Evolutionary conservation across 1,284 basidiomycete species (phyloP).

Genomic region (Xerocomus amazonicus): DNA sequence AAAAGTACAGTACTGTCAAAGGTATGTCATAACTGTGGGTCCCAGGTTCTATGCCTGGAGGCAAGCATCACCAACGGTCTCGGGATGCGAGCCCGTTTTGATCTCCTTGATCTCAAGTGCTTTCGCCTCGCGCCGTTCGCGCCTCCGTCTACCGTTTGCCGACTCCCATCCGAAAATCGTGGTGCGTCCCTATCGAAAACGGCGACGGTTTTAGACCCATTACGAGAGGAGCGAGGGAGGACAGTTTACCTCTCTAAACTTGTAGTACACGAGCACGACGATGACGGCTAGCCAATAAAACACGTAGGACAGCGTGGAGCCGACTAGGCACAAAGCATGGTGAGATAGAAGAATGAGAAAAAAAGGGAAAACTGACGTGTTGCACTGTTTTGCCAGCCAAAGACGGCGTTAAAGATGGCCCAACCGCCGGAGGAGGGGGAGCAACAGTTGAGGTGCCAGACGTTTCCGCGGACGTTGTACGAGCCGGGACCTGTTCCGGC

Average conservation of each 20-base stretch:
- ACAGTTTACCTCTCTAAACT: slow-evolving; percentile 53
- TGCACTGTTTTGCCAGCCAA: slow-evolving; percentile 76
- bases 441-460: slow-evolving; percentile 88
- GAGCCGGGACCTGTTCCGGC: slow-evolving; percentile 80
- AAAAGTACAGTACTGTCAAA: too few species aligned
- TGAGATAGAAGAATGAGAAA: slow-evolving; percentile 3
- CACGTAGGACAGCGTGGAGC: slow-evolving; percentile 69
- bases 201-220: background rate
- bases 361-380: slow-evolving; percentile 38
- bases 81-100: slow-evolving; percentile 8
- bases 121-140: slow-evolving; percentile 22
- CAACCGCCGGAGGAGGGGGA: slow-evolving; percentile 60
- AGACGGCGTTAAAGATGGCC: slow-evolving; percentile 70
- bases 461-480: slow-evolving; percentile 73
- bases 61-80: background rate
- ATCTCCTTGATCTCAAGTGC: background rate
- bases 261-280: slow-evolving; percentile 60
- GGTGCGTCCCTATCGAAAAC: slow-evolving; percentile 38
- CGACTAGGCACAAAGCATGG: slow-evolving; percentile 38
- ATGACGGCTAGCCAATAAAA: slow-evolving; percentile 81
- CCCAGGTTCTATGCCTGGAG: background rate
- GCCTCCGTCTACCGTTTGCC: slow-evolving; percentile 36
- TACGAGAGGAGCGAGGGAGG: background rate
- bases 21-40: too few species aligned
- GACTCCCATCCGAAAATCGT: slow-evolving; percentile 44